These are phyloP conservation scores for Aspergillus piperis DNA, from an alignment of 2,329 filamentous ascomycete species.

Conservation along the genomic window DNA sequence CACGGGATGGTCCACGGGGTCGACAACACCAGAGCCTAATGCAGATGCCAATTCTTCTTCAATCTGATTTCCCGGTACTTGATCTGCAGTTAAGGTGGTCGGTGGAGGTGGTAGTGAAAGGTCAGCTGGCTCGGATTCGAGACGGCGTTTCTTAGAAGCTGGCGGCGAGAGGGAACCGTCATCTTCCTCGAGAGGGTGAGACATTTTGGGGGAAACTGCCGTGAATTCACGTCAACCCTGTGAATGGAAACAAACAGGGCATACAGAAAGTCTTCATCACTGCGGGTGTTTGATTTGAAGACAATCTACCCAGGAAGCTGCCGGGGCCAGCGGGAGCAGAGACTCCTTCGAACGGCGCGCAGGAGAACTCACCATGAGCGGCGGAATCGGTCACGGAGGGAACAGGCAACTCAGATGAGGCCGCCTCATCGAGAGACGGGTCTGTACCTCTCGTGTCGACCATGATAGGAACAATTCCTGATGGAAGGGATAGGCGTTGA, in stretches of 20 bases:
- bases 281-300: no score
- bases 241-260: not conserved
- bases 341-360: not conserved
- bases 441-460: constrained; percentile 32
- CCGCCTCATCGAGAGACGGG: constrained; percentile 33
- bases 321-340: not conserved
- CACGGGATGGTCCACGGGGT: constrained; percentile 23
- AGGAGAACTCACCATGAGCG: constrained; percentile 37
- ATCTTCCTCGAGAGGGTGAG: constrained; percentile 39
- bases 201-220: constrained; percentile 31
- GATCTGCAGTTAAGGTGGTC: constrained; percentile 20
- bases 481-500: constrained; percentile 27
- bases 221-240: constrained; percentile 8
- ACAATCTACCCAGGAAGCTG: not conserved
- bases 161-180: constrained; percentile 35
- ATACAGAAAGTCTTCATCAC: not conserved
- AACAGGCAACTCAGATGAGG: constrained; percentile 31
- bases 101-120: constrained; percentile 22
- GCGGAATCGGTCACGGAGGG: constrained; percentile 30
- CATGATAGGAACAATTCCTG: constrained; percentile 32
- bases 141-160: constrained; percentile 44
- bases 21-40: constrained; percentile 32
- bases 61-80: constrained; percentile 34
- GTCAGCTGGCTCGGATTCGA: constrained; percentile 32
- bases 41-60: constrained; percentile 41